Base-by-base conservation (phyloP, 2,329 filamentous ascomycete species). In the Sclerotinia trifoliorum region DNA sequence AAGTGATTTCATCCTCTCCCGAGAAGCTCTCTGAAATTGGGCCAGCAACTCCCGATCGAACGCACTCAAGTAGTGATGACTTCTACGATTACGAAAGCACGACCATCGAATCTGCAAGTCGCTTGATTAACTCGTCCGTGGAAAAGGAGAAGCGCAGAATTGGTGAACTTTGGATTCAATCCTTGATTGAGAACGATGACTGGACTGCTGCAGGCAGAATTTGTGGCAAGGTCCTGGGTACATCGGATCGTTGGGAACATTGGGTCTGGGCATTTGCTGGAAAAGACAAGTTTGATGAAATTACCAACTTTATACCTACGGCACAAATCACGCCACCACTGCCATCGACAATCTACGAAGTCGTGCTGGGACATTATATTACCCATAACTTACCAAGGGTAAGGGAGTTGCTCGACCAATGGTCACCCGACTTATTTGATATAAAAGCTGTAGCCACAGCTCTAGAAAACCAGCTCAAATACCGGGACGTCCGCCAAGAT, bases 221-320 rank as follows among this genome's bases (percentile, higher is more conserved):
- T 5, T 94, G 93, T 69, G 91, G 90, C 19, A 93, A 90, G 75
- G 94, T 97, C 0, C 83, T 99, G 1, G 88, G 88, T 55, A 92
- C 90, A 1, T 88, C 93, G 0, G 84, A 90, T 60, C 84, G 90
- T 73, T 99, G 95, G 95, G 94, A 98, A 80, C 92, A 96, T 75
- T 98, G 94, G 93, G 90, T 96, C 6, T 96, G 91, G 87, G 90
- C 87, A 0, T 99, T 99, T 80, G 92, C 93, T 10, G 90, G 93
- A 52, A 90, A 91, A 2, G 86, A 92, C 71, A 93, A 89, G 75
- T 93, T 96, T 74, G 92, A 97, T 77, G 94, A 97, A 74, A 97
- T 99, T 70, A 90, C 91, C 6, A 85, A 90, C 48, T 89, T 90
- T 75, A 91, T 99, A 42, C 95, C 95, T 0, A 88, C 86, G 1